Evolutionary conservation across 257 asterid genomes (phyloP), one percentile per base, ranked within the genome.

Genomic region (Solanum raphanifolium): DNA sequence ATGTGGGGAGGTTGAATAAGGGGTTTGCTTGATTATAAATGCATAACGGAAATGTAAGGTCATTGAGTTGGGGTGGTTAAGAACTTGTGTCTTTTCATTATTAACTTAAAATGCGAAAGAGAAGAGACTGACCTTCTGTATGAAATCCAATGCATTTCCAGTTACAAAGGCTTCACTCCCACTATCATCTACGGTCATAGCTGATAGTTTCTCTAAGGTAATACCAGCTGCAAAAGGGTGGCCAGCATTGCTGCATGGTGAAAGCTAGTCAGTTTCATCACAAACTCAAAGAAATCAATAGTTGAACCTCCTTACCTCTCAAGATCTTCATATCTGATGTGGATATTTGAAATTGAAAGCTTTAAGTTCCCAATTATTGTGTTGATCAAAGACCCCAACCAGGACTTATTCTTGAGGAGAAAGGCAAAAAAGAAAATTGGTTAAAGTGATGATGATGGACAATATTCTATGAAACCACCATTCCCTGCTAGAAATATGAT

Each of bases 361-460:
- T 94, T 97, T 91, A 97, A 88, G 92, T 97, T 97, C 93, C 99
- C 99, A 62, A 97, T 95, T 88, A 97, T 96, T 60, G 98, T 97
- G 94, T 94, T 93, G 94, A 97, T 95, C 90, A 97, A 87, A 90
- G 99, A 95, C 89, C 98, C 98, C 88, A 97, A 93, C 99, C 99
- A 97, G 86, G 99, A 94, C 88, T 91, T 95, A 79, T 97, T 95
- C 99, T 97, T 89, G 87, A 91, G 69, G 68, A 81, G 85, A 89
- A 83, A 87, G 86, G 78, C 60, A 88, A 86, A 66, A 88, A 88
- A 85, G 60, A 83, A 60, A 86, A 87, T 35, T 35, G 88, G 89
- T 90, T 85, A 93, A 34, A 82, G 85, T 82, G 85, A 82, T 48
- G 43, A 48, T 29, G 69, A 82, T 82, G 68, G 85, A 48, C 85